Evolutionary conservation across 2,329 filamentous ascomycete species (phyloP), one percentile per base, ranked within the genome.

Genomic region (Ambrosiella cleistominuta): DNA sequence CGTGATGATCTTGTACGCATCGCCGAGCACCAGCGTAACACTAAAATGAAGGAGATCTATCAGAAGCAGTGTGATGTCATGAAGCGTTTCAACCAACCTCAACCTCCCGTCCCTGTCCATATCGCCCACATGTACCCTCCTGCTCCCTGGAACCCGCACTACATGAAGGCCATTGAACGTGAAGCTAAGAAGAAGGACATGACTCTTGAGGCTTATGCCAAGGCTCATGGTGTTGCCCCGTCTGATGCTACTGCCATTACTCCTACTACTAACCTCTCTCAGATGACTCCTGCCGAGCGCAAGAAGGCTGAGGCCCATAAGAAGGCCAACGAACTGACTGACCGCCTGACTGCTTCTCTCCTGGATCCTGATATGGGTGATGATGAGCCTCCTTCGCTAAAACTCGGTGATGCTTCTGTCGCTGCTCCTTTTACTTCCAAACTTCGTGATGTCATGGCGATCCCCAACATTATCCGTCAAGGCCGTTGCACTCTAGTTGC

Each of bases 371-470:
- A 96, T 67, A 73, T 97, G 59, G 86, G 88, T 63, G 88, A 94
- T 56, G 84, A 82, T 64, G 93, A 97, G 70, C 91, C 93, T 0
- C 93, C 94, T 1, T 90, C 89, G 2, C 88, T 98, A 69, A 98
- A 98, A 74, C 80, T 98, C 50, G 93, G 93, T 62, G 93, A 98
- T 70, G 93, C 93, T 6, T 98, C 93, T 0, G 91, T 97, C 57
- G 93, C 93, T 45, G 93, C 93, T 0, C 93, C 93, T 0, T 98
- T 98, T 70, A 98, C 93, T 0, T 95, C 88, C 69, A 98, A 98
- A 74, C 80, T 98, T 49, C 87, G 90, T 64, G 96, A 98, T 66
- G 93, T 98, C 60, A 81, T 98, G 65, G 93, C 93, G 42, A 89
- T 98, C 60, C 91, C 93, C 56, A 98, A 98, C 73, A 98, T 98